Evolutionary conservation across 2,329 filamentous ascomycete genomes (phyloP).

Genomic region (Colletotrichum aenigma): DNA sequence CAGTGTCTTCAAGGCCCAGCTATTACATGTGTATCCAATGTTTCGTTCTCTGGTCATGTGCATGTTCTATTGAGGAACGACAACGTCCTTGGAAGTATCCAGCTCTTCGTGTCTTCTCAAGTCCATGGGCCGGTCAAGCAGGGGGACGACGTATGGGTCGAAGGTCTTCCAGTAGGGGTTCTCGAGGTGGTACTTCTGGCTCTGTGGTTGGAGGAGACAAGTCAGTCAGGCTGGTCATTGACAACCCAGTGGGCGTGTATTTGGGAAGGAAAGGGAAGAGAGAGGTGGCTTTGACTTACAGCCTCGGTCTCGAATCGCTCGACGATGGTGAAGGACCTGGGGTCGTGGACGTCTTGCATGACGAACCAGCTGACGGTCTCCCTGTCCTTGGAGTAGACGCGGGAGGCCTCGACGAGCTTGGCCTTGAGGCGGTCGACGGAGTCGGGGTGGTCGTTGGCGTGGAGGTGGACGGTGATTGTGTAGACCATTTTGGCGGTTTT

Average conservation of each 20-base stretch:
- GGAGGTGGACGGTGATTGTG: constrained; percentile 72
- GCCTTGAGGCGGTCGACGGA: constrained; percentile 70
- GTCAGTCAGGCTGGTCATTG: not conserved
- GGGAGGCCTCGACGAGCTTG: constrained; percentile 77
- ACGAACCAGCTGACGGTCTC: constrained; percentile 77
- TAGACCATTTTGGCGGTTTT: constrained; percentile 61
- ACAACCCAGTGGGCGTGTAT: not conserved
- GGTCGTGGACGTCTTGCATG: constrained; percentile 75
- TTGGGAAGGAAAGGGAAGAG: not conserved
- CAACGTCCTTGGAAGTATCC: constrained; percentile 57
- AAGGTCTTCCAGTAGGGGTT: constrained; percentile 81
- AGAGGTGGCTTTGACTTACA: constrained; percentile 40
- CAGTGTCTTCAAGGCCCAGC: not conserved
- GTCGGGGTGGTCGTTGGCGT: constrained; percentile 69
- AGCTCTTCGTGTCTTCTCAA: constrained; percentile 70
- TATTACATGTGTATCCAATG: not conserved
- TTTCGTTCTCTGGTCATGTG: not conserved
- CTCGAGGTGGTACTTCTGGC: constrained; percentile 66
- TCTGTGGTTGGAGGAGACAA: constrained; percentile 32
- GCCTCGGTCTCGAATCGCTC: constrained; percentile 73
- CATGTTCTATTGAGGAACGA: constrained; percentile 32
- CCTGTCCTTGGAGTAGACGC: constrained; percentile 73
- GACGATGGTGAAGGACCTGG: constrained; percentile 75
- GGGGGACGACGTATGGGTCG: constrained; percentile 73
- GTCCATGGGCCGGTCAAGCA: constrained; percentile 73